phyloP scores from a whole-genome alignment of 208 protist genomes.

The Willaertia magna region DNA sequence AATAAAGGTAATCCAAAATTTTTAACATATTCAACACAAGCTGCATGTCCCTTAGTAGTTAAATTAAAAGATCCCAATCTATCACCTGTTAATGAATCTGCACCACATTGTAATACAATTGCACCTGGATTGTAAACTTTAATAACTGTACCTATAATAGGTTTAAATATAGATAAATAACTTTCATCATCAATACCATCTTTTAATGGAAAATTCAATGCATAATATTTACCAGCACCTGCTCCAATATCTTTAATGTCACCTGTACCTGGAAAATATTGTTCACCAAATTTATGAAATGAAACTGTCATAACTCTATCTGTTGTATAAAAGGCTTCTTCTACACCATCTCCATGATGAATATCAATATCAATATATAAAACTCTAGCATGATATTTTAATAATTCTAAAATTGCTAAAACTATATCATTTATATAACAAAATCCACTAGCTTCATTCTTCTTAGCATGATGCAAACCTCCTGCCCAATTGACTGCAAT shows the following conservation, averaged over 20 bases:
- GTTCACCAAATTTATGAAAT: conserved; percentile 94
- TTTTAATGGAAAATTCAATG: conserved; percentile 69
- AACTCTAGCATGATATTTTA: conserved; percentile 87
- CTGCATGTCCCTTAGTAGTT: conserved; percentile 67
- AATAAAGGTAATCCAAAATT: conserved; percentile 75
- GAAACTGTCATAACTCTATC: conserved; percentile 98
- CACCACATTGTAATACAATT: conserved; percentile 97
- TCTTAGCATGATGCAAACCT: conserved; percentile 91
- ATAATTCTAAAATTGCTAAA: conserved; percentile 94
- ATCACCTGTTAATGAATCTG: conserved; percentile 93
- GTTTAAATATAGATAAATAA: conserved; percentile 81
- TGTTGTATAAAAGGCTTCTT: conserved; percentile 97
- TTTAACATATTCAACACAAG: conserved; percentile 86
- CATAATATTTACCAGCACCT: conserved; percentile 46
- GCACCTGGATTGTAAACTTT: conserved; percentile 79
- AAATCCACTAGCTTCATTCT: conserved; percentile 77
- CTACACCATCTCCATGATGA: conserved; percentile 98
- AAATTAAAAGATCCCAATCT: conserved; percentile 90
- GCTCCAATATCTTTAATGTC: conserved; percentile 64
- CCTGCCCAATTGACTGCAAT: conserved; percentile 98
- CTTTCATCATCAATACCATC: conserved; percentile 66
- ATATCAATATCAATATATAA: conserved; percentile 99
- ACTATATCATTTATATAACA: conserved; percentile 99
- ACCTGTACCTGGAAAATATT: conserved; percentile 96
- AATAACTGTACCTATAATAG: conserved; percentile 76